phyloP scores from a whole-genome alignment of 176 grass and related monocot genomes.

The Zea mays region DNA sequence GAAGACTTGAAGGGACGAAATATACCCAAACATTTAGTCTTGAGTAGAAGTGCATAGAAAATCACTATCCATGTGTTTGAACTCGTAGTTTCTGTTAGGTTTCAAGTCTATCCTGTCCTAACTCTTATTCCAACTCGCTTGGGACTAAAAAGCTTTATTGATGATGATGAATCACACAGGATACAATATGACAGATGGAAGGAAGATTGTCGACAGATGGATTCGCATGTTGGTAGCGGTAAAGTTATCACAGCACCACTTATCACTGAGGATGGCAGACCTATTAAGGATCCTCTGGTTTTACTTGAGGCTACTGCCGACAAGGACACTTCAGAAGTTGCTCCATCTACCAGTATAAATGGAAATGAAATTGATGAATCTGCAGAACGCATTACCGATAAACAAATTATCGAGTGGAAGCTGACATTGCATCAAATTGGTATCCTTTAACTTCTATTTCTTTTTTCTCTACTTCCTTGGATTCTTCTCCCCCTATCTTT shows the following conservation, averaged over 20 bases:
- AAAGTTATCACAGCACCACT: slow-evolving; percentile 90
- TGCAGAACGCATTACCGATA: slow-evolving; percentile 48
- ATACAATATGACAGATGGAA: slow-evolving; percentile 92
- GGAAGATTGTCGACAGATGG: slow-evolving; percentile 77
- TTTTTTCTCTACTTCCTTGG: slow-evolving; percentile 32
- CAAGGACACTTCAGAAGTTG: slow-evolving; percentile 31
- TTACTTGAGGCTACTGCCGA: slow-evolving; percentile 72
- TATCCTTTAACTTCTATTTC: slow-evolving; percentile 30
- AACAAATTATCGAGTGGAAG: slow-evolving; percentile 91
- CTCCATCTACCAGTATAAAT: slow-evolving; percentile 29
- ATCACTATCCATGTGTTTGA: too few relatives aligned
- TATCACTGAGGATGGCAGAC: slow-evolving; percentile 79
- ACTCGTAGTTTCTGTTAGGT: too few relatives aligned
- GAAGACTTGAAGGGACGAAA: too few relatives aligned
- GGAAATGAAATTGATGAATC: slow-evolving; percentile 31
- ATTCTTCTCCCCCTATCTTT: slow-evolving; percentile 18
- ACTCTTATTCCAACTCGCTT: too few relatives aligned
- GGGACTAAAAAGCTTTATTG: too few relatives aligned
- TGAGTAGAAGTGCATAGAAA: too few relatives aligned
- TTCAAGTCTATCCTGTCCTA: too few relatives aligned
- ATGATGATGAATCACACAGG: slow-evolving; percentile 38
- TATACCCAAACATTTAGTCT: too few relatives aligned
- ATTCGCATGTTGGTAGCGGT: slow-evolving; percentile 96
- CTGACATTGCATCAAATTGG: slow-evolving; percentile 98
- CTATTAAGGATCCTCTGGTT: slow-evolving; percentile 92